Base-by-base conservation (phyloP, 495 filamentous ascomycete species). In the Platismatia glauca region DNA sequence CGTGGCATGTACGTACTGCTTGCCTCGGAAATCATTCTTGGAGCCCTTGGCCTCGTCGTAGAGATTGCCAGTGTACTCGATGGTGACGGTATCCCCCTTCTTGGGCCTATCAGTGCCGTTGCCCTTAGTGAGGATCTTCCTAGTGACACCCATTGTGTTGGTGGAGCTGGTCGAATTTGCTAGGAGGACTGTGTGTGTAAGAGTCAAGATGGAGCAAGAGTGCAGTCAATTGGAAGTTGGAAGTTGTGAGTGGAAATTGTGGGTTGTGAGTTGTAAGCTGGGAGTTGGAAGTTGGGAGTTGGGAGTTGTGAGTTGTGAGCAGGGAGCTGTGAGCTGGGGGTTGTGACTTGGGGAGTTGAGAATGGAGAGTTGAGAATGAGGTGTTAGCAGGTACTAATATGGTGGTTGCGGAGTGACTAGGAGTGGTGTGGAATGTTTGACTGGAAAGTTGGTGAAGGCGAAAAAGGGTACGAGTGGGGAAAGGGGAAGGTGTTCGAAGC, bases 31-130 rank as follows among this genome's bases (percentile, higher is more conserved):
- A 68, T 77, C 62, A 58, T 78, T 75, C 59, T 72, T 69, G 1
- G 72, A 39, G 22, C 65, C 60, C 71, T 82, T 75, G 60, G 64
- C 72, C 34, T 74, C 70, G 66, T 92, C 87, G 76, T 87, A 87
- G 52, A 95, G 79, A 75, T 82, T 91, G 65, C 90, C 90, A 27
- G 86, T 90, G 78, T 94, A 95, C 73, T 89, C 86, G 67, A 95
- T 91, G 66, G 81, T 81, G 68, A 95, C 87, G 20, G 70, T 78
- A 71, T 91, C 84, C 29, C 88, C 86, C 20, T 72, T 70, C 66
- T 74, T 67, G 52, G 90, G 88, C 69, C 73, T 80, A 48, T 81
- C 71, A 20, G 75, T 76, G 62, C 75, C 76, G 68, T 86, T 80
- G 60, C 86, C 86, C 16, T 70, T 43, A 20, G 59, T 61, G 55